Evolutionary conservation across 208 protist species (phyloP).

Genomic region (Acanthamoeba triangularis): DNA sequence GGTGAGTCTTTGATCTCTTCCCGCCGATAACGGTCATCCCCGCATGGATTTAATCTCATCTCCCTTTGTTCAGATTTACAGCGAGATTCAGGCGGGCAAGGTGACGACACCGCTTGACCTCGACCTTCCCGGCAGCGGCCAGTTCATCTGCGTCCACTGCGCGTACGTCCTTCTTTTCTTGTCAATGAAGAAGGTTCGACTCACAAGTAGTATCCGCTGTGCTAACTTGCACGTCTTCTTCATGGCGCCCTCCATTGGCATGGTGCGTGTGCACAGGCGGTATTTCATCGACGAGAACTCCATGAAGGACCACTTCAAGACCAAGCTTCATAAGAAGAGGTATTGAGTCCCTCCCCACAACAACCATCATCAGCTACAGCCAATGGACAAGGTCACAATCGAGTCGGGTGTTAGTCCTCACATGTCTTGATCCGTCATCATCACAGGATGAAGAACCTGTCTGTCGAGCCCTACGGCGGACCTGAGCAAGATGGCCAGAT

Average conservation of each 20-base stretch:
- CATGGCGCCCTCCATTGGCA: neutral
- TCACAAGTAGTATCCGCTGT: neutral
- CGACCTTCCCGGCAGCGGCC: conserved; percentile 24
- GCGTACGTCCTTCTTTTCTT: neutral
- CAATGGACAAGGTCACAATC: too few species aligned
- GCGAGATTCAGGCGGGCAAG: conserved; percentile 2
- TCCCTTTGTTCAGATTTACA: conserved; percentile 23
- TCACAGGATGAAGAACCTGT: conserved; percentile 20
- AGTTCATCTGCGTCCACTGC: conserved; percentile 47
- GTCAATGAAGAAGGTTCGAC: neutral
- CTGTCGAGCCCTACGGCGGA: conserved; percentile 2
- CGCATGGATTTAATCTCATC: too few species aligned
- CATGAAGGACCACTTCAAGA: conserved; percentile 67
- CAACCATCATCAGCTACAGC: neutral
- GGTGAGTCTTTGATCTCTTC: neutral
- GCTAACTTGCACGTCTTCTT: neutral
- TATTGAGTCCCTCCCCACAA: neutral
- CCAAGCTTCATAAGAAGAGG: conserved; percentile 58
- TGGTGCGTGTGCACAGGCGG: neutral
- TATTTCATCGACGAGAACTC: conserved; percentile 56
- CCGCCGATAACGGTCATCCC: too few species aligned
- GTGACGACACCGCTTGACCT: conserved; percentile 4
- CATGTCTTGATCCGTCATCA: neutral
- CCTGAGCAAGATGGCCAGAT: conserved; percentile 9
- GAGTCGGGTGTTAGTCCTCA: neutral